phyloP scores from a whole-genome alignment of 331 rosid genomes.

The Prunus yedoensis region DNA sequence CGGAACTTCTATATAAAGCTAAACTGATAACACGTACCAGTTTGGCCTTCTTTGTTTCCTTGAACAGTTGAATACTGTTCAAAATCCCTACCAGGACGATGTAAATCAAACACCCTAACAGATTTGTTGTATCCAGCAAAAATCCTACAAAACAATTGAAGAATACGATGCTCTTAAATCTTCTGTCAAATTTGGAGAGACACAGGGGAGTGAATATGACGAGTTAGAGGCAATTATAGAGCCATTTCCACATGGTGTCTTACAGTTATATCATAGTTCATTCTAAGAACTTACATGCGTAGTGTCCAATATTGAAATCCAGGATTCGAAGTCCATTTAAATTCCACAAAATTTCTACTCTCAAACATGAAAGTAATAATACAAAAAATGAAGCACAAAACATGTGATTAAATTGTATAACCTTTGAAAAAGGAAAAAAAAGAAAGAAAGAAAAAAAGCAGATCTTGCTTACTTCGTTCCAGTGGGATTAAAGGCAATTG shows the following conservation, averaged over 20 bases:
- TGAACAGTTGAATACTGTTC: constrained; percentile 62
- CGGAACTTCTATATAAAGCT: constrained; percentile 9
- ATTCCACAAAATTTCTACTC: not conserved
- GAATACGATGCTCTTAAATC: constrained; percentile 8
- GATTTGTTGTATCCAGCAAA: constrained; percentile 95
- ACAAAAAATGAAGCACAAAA: not conserved
- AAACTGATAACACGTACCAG: constrained; percentile 47
- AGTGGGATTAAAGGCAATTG: constrained; percentile 83
- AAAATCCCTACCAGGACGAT: constrained; percentile 94
- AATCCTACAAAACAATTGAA: constrained; percentile 54
- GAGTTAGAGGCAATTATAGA: constrained; percentile 18
- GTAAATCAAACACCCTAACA: constrained; percentile 88
- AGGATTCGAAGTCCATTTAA: not conserved
- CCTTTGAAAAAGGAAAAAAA: not conserved
- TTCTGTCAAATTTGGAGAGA: constrained; percentile 15
- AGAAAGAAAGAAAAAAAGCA: constrained; percentile 7
- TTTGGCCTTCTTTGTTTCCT: constrained; percentile 88
- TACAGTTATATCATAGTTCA: not conserved
- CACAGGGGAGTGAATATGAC: constrained; percentile 16
- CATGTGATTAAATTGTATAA: not conserved
- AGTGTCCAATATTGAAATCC: not conserved
- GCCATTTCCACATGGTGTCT: constrained; percentile 13
- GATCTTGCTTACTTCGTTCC: constrained; percentile 71
- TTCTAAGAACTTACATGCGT: not conserved
- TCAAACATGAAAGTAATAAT: not conserved